A percentile compares a stretch with the other conserved stretches of the same genome.
phyloP scores from a whole-genome alignment of 1,284 basidiomycete species.

The Cryptococcus sp. region DNA sequence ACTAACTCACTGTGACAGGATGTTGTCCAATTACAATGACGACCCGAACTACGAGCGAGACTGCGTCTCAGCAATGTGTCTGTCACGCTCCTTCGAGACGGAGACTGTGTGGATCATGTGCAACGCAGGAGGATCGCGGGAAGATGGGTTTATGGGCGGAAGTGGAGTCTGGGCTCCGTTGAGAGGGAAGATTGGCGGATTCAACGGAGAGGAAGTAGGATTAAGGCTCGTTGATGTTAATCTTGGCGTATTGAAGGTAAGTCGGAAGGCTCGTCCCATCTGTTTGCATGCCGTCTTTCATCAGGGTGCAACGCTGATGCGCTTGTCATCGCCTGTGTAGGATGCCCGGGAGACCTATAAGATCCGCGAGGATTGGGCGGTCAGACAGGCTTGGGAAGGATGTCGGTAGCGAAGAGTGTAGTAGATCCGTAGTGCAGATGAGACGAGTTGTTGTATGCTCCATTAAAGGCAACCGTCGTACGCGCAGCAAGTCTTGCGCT shows the following conservation, averaged over 20 bases:
- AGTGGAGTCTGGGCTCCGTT: conserved; percentile 38
- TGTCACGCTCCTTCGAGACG: conserved; percentile 36
- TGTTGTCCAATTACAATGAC: conserved; percentile 14
- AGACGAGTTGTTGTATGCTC: no score
- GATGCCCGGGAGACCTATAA: conserved; percentile 41
- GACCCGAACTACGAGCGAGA: conserved; percentile 31
- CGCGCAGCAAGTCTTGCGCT: no score
- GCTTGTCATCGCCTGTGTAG: conserved; percentile 5
- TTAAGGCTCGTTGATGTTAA: conserved; percentile 26
- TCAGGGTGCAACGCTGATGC: no score
- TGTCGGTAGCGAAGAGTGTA: no score
- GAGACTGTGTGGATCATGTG: conserved; percentile 42
- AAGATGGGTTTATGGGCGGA: conserved; percentile 37
- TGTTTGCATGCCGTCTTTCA: no score
- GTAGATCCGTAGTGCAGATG: no score
- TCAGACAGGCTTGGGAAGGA: no score
- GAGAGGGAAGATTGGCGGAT: conserved; percentile 26
- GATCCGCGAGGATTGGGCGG: conserved; percentile 36
- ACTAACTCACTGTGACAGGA: background rate
- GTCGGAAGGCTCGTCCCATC: background rate
- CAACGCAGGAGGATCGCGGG: conserved; percentile 34
- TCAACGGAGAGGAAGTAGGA: conserved; percentile 14
- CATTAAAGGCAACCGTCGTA: no score
- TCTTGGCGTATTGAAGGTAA: conserved; percentile 28
- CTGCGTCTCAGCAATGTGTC: conserved; percentile 27